phyloP scores from a whole-genome alignment of 73 alveolate genomes.

The Paramecium pentaurelia region DNA sequence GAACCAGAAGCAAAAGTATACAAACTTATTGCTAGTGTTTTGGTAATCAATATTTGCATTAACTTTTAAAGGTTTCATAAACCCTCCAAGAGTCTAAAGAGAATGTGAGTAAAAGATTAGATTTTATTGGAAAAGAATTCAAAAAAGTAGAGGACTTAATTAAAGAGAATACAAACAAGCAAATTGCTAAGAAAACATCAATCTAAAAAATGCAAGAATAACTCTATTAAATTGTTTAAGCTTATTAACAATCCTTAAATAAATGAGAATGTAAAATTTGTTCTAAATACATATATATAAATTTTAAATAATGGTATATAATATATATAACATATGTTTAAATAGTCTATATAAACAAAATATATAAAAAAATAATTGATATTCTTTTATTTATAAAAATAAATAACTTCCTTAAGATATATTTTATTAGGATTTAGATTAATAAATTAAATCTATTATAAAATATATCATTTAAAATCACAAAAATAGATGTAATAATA shows the following conservation, averaged over 20 bases:
- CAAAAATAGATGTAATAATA: too few species aligned
- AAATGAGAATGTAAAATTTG: neutral
- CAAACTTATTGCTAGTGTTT: conserved; percentile 53
- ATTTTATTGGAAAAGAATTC: conserved; percentile 55
- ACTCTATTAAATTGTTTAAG: conserved; percentile 38
- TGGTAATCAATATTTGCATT: neutral
- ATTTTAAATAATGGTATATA: neutral
- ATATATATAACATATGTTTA: neutral
- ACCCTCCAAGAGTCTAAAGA: conserved; percentile 53
- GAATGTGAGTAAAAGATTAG: conserved; percentile 44
- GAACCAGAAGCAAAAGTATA: conserved; percentile 58
- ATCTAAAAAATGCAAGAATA: conserved; percentile 55
- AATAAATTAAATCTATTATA: too few species aligned
- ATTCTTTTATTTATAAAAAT: too few species aligned
- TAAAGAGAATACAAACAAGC: conserved; percentile 50
- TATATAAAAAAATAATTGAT: too few species aligned
- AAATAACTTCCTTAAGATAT: too few species aligned
- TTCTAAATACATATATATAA: neutral
- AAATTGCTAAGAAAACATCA: conserved; percentile 21
- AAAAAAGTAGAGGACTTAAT: conserved; percentile 46
- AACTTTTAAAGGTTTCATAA: neutral
- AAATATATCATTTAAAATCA: too few species aligned
- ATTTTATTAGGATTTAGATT: too few species aligned
- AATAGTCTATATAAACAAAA: neutral
- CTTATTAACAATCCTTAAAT: neutral